phyloP scores from a whole-genome alignment of 192 early-diverging fungal genomes.

The Coemansia aciculifera region DNA sequence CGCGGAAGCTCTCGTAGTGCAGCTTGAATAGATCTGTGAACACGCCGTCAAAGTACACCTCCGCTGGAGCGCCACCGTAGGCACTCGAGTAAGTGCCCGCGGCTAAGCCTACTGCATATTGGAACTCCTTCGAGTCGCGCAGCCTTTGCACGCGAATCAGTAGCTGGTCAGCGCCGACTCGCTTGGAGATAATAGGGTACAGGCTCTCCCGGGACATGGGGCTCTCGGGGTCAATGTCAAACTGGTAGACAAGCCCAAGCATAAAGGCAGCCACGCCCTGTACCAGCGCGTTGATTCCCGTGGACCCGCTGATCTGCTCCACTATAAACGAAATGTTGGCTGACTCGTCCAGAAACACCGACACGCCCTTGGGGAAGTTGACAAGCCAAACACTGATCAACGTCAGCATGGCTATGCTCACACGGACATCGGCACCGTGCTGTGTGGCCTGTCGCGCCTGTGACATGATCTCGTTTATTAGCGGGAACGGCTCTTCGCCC shows the following conservation, averaged over 20 bases:
- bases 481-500: conserved; percentile 76
- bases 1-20: conserved; percentile 66
- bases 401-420: conserved; percentile 75
- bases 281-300: conserved; percentile 78
- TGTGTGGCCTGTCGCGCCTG: conserved; percentile 62
- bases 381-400: conserved; percentile 86
- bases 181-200: conserved; percentile 79
- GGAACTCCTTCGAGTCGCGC: conserved; percentile 80
- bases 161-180: conserved; percentile 87
- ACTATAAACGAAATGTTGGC: conserved; percentile 90
- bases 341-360: conserved; percentile 84
- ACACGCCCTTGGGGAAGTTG: conserved; percentile 75
- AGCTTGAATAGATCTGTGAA: conserved; percentile 86
- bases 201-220: conserved; percentile 69
- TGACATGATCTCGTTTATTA: conserved; percentile 85
- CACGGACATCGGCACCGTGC: conserved; percentile 64
- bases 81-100: conserved; percentile 66
- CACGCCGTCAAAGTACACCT: conserved; percentile 76
- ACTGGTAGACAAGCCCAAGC: conserved; percentile 84
- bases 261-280: conserved; percentile 91
- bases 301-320: conserved; percentile 84
- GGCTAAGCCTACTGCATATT: conserved; percentile 64
- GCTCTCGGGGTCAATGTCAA: conserved; percentile 78
- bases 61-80: conserved; percentile 61
- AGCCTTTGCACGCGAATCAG: conserved; percentile 79